phyloP scores from a whole-genome alignment of 148 eudicot species.

The Heliamphora exappendiculata region DNA sequence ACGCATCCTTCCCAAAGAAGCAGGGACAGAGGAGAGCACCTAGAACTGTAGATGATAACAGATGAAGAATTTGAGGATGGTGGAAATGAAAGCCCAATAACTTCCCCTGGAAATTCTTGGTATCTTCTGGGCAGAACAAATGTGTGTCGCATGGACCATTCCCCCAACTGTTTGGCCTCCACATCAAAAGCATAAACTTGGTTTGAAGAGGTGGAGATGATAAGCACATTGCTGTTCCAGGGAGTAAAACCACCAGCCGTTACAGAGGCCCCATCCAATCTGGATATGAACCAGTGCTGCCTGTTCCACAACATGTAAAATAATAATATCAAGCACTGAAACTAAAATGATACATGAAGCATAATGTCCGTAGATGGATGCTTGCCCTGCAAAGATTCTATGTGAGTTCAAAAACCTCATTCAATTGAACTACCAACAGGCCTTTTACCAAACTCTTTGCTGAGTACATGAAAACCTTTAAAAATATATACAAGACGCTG shows the following conservation, averaged over 20 bases:
- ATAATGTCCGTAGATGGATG: neutral
- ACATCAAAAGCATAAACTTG: constrained; percentile 89
- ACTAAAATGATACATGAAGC: neutral
- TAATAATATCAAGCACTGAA: neutral
- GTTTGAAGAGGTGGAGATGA: constrained; percentile 82
- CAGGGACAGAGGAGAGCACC: constrained; percentile 48
- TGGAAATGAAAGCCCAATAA: constrained; percentile 84
- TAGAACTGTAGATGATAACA: constrained; percentile 70
- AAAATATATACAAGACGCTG: neutral
- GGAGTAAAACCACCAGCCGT: constrained; percentile 91
- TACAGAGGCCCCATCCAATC: constrained; percentile 85
- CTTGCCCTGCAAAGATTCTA: neutral
- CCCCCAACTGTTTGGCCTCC: constrained; percentile 80
- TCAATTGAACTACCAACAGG: neutral
- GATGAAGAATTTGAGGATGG: constrained; percentile 59
- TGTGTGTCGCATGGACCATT: constrained; percentile 67
- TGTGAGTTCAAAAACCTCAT: neutral
- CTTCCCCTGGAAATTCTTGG: constrained; percentile 91
- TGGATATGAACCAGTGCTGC: constrained; percentile 93
- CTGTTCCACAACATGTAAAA: constrained; percentile 30
- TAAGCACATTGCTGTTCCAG: constrained; percentile 59
- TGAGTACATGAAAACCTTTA: neutral
- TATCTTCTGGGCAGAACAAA: constrained; percentile 59
- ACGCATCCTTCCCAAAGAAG: too few relatives aligned
- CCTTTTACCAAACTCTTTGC: neutral